A percentile compares a stretch with the other conserved stretches of the same genome.
Conservation (phyloP, 768 basidiomycete genomes). For the Suillus occidentalis region DNA sequence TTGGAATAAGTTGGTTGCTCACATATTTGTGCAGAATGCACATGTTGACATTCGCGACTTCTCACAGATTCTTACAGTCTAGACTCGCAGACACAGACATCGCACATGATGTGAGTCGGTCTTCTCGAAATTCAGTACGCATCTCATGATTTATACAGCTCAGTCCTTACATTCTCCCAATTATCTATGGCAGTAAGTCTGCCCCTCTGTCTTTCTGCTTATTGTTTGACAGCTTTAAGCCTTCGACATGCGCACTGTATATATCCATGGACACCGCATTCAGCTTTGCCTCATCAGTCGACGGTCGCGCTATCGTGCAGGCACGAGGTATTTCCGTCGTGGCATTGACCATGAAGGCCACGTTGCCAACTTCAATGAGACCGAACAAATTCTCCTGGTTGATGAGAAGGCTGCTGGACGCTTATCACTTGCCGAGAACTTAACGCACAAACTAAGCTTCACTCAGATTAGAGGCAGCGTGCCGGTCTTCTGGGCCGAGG, state of each 20-base stretch:
- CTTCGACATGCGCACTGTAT: conserved; percentile 77
- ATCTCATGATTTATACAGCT: conserved; percentile 50
- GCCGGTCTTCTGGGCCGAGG: conserved; percentile 94
- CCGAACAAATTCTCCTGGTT: conserved; percentile 88
- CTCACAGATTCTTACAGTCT: conserved; percentile 50
- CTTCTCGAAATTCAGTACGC: not conserved
- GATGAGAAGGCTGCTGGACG: conserved; percentile 52
- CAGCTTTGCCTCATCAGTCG: conserved; percentile 89
- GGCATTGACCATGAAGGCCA: conserved; percentile 89
- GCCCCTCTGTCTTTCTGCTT: not conserved
- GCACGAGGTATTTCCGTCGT: conserved; percentile 95
- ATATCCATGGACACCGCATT: conserved; percentile 76
- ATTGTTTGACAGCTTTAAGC: conserved; percentile 45
- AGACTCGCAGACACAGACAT: conserved; percentile 59
- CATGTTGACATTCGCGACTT: conserved; percentile 9
- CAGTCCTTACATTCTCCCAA: conserved; percentile 84
- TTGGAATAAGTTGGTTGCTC: conserved; percentile 78
- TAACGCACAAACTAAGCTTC: conserved; percentile 71
- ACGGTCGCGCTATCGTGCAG: conserved; percentile 90
- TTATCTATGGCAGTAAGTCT: conserved; percentile 90
- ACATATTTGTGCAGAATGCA: conserved; percentile 1
- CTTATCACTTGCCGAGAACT: conserved; percentile 44
- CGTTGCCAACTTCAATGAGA: conserved; percentile 97
- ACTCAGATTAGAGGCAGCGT: conserved; percentile 94
- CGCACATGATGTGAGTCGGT: conserved; percentile 61